These are phyloP conservation scores for Blastocystis hominis DNA, from an alignment of 352 stramenopile species.

Conservation along the genomic window DNA sequence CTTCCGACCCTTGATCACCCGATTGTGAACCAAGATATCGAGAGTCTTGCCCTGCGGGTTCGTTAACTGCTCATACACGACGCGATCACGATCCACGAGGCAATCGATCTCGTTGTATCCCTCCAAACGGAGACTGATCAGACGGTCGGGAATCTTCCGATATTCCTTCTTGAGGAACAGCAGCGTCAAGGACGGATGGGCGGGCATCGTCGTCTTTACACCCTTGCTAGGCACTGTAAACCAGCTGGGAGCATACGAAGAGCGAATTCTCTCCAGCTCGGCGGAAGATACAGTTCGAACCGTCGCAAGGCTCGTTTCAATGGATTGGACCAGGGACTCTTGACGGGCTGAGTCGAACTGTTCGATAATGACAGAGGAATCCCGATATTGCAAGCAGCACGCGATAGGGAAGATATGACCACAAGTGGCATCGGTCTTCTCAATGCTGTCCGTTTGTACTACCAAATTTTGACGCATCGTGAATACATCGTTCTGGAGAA, in stretches of 20 bases:
- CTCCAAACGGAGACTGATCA: neutral
- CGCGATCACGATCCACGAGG: constrained; percentile 27
- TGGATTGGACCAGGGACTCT: neutral
- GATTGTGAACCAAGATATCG: neutral
- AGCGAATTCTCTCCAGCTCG: neutral
- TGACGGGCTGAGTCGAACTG: neutral
- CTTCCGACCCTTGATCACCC: constrained; percentile 26
- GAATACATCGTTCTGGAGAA: neutral
- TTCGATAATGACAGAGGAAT: neutral
- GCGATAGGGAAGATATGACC: constrained; percentile 49
- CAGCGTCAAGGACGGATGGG: constrained; percentile 46
- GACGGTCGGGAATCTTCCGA: constrained; percentile 22
- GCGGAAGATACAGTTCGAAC: neutral
- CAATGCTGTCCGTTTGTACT: neutral
- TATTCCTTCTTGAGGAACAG: constrained; percentile 53
- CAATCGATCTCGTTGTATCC: constrained; percentile 4
- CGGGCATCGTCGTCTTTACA: neutral
- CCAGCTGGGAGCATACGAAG: neutral
- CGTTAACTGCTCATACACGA: constrained; percentile 5
- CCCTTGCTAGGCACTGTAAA: neutral
- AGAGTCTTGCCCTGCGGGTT: neutral
- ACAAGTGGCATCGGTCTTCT: neutral
- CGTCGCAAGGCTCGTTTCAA: neutral
- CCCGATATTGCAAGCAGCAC: neutral
- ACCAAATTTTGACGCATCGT: neutral